Percentiles rank a stretch among this genome's conserved stretches.
phyloP scores from a whole-genome alignment of 1,139 yeast species.

The Magnusiomyces suaveolens region DNA sequence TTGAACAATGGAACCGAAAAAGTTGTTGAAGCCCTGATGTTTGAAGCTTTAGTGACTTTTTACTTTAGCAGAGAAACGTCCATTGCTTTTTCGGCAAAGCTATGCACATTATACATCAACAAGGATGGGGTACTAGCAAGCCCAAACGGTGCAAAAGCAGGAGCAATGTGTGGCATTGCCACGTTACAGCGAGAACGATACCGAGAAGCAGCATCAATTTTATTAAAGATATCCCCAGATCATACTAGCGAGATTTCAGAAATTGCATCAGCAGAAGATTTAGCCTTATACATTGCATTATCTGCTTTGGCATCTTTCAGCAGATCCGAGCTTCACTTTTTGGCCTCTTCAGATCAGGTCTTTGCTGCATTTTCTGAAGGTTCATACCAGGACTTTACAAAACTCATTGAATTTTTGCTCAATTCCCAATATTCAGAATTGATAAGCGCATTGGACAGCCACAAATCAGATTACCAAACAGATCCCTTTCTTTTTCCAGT shows the following conservation, averaged over 20 bases:
- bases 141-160: constrained; percentile 2
- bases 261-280: constrained; percentile 13
- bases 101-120: background rate
- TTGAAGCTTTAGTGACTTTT: background rate
- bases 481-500: constrained; percentile 18
- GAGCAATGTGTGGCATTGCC: constrained; percentile 10
- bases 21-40: background rate
- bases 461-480: constrained; percentile 17
- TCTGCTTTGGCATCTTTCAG: constrained; percentile 22
- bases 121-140: background rate
- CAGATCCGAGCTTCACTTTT: constrained; percentile 20
- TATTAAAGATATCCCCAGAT: constrained; percentile 8
- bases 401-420: constrained; percentile 16
- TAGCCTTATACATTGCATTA: constrained; percentile 20
- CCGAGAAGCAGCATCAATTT: constrained; percentile 10
- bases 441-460: constrained; percentile 16
- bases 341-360: constrained; percentile 40
- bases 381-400: constrained; percentile 13
- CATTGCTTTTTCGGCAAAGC: background rate
- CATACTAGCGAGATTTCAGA: constrained; percentile 1
- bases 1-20: background rate
- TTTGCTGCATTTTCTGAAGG: constrained; percentile 56
- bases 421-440: constrained; percentile 15
- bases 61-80: background rate
- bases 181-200: constrained; percentile 5